Conservation (phyloP, 169 alveolate species). For the Babesia gibsoni region DNA sequence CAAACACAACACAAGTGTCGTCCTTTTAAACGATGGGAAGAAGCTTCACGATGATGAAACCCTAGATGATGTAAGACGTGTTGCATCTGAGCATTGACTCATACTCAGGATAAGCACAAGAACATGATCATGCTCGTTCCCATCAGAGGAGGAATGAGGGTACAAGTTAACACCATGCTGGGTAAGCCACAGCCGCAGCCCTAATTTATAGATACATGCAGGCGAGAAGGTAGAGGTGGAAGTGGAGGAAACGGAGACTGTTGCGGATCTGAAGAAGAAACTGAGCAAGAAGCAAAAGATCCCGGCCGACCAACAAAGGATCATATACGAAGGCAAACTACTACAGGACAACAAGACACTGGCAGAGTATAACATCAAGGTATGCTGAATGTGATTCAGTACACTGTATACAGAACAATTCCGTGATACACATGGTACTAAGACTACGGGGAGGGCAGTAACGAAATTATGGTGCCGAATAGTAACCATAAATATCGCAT, state of each 20-base stretch:
- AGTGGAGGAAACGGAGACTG: conserved; percentile 55
- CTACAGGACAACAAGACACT: conserved; percentile 53
- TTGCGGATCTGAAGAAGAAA: conserved; percentile 49
- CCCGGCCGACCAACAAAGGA: conserved; percentile 60
- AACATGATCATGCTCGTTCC: not conserved
- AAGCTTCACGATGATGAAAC: conserved; percentile 1
- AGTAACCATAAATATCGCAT: too few species aligned
- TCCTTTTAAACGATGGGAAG: conserved; percentile 1
- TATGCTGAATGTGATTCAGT: not conserved
- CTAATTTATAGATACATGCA: not conserved
- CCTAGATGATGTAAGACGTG: not conserved
- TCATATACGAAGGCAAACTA: conserved; percentile 54
- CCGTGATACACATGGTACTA: conserved; percentile 59
- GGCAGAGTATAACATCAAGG: conserved; percentile 61
- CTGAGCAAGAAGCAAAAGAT: conserved; percentile 47
- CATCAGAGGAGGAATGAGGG: conserved; percentile 52
- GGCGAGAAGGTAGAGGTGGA: conserved; percentile 51
- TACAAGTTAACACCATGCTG: conserved; percentile 51
- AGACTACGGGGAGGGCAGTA: conserved; percentile 50
- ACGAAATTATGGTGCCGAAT: too few species aligned
- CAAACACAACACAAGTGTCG: not conserved
- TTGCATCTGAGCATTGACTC: not conserved
- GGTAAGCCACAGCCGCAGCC: conserved; percentile 13
- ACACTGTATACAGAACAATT: conserved; percentile 22
- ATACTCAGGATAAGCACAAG: not conserved